Evolutionary conservation across 495 filamentous ascomycete genomes (phyloP).

Genomic region (Sphaerosporella brunnea): DNA sequence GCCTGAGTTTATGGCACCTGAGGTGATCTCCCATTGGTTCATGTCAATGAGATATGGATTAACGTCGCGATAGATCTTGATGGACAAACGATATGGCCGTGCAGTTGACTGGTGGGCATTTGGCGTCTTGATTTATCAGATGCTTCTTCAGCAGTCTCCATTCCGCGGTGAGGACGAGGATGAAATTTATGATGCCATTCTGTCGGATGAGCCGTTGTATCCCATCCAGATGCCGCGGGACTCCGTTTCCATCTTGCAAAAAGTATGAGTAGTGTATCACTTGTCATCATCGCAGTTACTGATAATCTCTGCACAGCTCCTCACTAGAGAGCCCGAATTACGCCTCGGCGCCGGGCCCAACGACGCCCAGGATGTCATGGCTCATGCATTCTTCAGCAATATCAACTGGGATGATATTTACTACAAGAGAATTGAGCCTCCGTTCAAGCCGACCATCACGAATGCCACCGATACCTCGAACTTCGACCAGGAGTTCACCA

Average conservation of each 20-base stretch:
- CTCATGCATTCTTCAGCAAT: slow-evolving; percentile 91
- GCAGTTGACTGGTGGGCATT: slow-evolving; percentile 99
- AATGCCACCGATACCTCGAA: slow-evolving; percentile 95
- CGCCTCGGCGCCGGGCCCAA: slow-evolving; percentile 87
- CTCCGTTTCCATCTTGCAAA: slow-evolving; percentile 93
- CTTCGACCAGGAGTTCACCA: slow-evolving; percentile 97
- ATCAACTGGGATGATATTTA: slow-evolving; percentile 99
- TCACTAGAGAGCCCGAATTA: slow-evolving; percentile 86
- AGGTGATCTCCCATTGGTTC: no score
- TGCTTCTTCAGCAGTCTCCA: slow-evolving; percentile 95
- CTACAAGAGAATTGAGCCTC: slow-evolving; percentile 74
- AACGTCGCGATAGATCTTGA: slow-evolving; percentile 80
- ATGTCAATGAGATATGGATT: no score
- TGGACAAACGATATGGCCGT: slow-evolving; percentile 96
- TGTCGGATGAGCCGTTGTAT: slow-evolving; percentile 93
- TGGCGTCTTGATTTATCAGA: slow-evolving; percentile 97
- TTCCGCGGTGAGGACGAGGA: slow-evolving; percentile 99
- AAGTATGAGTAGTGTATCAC: slow-evolving; percentile 26
- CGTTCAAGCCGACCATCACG: slow-evolving; percentile 76
- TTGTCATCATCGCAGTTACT: neutral
- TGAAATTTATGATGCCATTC: slow-evolving; percentile 98
- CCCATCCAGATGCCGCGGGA: slow-evolving; percentile 98
- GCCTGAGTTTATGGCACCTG: slow-evolving; percentile 97
- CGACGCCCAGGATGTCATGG: slow-evolving; percentile 98
- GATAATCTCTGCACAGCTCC: slow-evolving; percentile 31